phyloP scores from a whole-genome alignment of 176 grass and related monocot species.

The Juncus inflexus region DNA sequence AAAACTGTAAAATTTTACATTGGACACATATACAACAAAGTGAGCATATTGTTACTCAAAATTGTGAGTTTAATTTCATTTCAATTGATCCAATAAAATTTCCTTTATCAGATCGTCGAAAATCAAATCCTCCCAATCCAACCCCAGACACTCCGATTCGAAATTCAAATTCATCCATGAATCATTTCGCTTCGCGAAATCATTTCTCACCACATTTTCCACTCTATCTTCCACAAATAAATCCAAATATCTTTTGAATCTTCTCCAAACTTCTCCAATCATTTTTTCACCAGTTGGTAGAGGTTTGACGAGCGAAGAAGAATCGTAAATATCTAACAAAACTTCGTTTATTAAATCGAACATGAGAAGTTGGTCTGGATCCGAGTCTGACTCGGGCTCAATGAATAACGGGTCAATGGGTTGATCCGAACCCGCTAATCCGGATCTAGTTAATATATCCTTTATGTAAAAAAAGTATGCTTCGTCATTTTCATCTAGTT shows the following conservation, averaged over 20 bases:
- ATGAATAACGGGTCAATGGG: conserved; percentile 53
- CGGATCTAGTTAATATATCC: conserved; percentile 72
- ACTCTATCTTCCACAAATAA: conserved; percentile 37
- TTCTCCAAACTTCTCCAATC: conserved; percentile 71
- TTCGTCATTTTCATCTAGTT: conserved; percentile 66
- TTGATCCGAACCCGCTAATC: conserved; percentile 58
- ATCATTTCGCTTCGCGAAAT: conserved; percentile 47
- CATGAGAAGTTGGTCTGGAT: conserved; percentile 65
- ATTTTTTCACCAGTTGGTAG: conserved; percentile 55
- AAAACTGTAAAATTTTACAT: too few relatives aligned
- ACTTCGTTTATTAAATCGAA: conserved; percentile 93
- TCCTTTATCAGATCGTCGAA: conserved; percentile 75
- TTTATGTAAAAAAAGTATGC: conserved; percentile 76
- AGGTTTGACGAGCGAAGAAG: conserved; percentile 35
- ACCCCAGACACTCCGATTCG: conserved; percentile 35
- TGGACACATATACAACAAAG: too few relatives aligned
- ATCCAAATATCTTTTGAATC: conserved; percentile 51
- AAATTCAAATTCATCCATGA: conserved; percentile 76
- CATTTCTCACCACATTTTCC: conserved; percentile 59
- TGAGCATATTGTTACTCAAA: too few relatives aligned
- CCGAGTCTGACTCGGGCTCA: conserved; percentile 46
- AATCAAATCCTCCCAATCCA: conserved; percentile 68
- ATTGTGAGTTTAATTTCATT: too few relatives aligned
- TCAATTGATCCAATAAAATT: conserved; percentile 32
- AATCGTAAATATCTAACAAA: conserved; percentile 55